Conservation (phyloP, 306 rosid species). For the Cucurbita moschata region DNA sequence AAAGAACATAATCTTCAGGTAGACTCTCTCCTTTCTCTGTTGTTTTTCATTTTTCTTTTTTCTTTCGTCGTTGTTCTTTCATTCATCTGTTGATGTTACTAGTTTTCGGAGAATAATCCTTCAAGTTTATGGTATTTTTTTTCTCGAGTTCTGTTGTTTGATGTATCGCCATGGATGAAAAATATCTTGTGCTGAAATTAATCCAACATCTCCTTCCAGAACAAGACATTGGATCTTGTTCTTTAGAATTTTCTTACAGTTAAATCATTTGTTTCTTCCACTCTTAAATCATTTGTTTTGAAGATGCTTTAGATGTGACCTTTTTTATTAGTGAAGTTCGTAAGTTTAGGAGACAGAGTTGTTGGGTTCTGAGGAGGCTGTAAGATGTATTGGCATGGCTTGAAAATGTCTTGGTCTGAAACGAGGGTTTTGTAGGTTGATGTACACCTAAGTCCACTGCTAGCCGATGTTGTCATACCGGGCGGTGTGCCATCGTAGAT, state of each 20-base stretch:
- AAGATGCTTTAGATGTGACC: not conserved
- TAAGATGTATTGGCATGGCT: not conserved
- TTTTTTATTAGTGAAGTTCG: not conserved
- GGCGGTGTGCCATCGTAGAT: too few relatives aligned
- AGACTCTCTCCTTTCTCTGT: not conserved
- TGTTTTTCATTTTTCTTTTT: not conserved
- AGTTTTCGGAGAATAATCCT: not conserved
- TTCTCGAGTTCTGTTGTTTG: not conserved
- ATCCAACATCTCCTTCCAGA: not conserved
- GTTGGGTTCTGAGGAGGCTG: not conserved
- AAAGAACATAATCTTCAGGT: slow-evolving; percentile 95
- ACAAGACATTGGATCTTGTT: not conserved
- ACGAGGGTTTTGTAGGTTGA: not conserved
- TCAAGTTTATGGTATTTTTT: not conserved
- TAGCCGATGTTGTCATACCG: too few relatives aligned
- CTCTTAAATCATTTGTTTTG: not conserved
- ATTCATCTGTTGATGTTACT: not conserved
- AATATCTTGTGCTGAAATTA: too few relatives aligned
- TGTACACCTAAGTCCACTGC: too few relatives aligned
- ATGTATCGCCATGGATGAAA: not conserved
- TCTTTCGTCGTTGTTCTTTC: not conserved
- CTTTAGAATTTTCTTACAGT: not conserved
- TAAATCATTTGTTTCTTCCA: not conserved
- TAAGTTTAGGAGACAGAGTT: not conserved
- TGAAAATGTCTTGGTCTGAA: not conserved